These are phyloP conservation scores for Eucommia ulmoides DNA, from an alignment of 257 asterid species.

Conservation along the genomic window DNA sequence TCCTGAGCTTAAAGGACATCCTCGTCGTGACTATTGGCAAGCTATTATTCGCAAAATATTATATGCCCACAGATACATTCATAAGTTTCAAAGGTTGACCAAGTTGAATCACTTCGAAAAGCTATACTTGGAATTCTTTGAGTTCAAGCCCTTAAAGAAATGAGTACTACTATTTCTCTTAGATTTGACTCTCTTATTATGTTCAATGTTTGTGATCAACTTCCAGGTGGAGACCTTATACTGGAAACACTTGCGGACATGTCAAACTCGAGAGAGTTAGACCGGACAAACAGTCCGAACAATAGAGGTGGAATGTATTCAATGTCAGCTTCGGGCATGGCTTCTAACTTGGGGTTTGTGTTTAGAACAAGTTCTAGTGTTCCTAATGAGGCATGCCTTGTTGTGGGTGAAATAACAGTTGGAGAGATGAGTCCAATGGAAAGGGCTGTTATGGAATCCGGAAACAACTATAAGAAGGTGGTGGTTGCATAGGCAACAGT, in stretches of 20 bases:
- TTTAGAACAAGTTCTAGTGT: conserved; percentile 41
- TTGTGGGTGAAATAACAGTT: conserved; percentile 76
- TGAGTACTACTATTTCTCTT: conserved; percentile 31
- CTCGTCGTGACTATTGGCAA: conserved; percentile 95
- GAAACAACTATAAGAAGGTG: conserved; percentile 60
- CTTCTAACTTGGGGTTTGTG: conserved; percentile 57
- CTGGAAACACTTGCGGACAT: conserved; percentile 70
- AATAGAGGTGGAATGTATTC: conserved; percentile 46
- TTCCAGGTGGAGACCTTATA: conserved; percentile 81
- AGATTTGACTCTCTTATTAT: conserved; percentile 56
- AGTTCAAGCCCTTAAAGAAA: conserved; percentile 76
- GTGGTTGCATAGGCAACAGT: conserved; percentile 77
- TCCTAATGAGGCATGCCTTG: conserved; percentile 33
- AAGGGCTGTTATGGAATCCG: conserved; percentile 76
- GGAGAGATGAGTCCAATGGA: conserved; percentile 73
- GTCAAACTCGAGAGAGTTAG: conserved; percentile 34
- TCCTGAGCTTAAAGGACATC: conserved; percentile 95
- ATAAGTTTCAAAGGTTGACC: conserved; percentile 46
- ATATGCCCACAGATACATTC: conserved; percentile 55
- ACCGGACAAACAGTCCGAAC: conserved; percentile 25
- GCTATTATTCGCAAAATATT: conserved; percentile 83
- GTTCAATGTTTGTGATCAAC: conserved; percentile 91
- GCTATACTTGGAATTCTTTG: conserved; percentile 79
- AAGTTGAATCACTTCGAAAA: conserved; percentile 70
- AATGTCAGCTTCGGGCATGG: conserved; percentile 54